Evolutionary conservation across 2,329 filamentous ascomycete genomes (phyloP), one percentile per base, ranked within the genome.

Genomic region (Pseudogymnoascus pannorum): DNA sequence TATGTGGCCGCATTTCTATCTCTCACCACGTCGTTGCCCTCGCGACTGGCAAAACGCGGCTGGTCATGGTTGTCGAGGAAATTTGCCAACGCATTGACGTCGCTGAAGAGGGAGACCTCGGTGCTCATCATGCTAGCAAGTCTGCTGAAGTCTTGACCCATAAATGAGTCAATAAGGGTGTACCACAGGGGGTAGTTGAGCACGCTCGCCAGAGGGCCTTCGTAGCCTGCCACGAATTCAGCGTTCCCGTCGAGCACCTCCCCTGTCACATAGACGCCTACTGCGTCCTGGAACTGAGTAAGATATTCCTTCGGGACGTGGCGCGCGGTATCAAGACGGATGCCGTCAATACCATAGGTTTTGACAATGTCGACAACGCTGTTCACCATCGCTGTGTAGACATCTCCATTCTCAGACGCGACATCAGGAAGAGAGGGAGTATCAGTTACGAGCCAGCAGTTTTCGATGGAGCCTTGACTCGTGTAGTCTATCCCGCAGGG

Each of bases 211-310:
- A 54, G 9, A 7, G 48, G 69, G 60, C 74, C 72, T 36, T 81
- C 76, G 67, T 84, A 86, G 11, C 76, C 77, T 12, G 75, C 81
- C 26, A 24, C 75, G 75, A 75, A 85, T 76, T 71, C 64, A 0
- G 79, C 75, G 64, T 80, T 73, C 29, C 81, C 82, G 36, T 82
- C 74, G 42, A 78, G 79, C 2, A 87, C 83, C 67, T 87, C 85
- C 4, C 85, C 84, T n/a, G 86, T 75, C 3, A 77, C 76, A 70
- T 83, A 87, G 2, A 86, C 80, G 3, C 81, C 83, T 0, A 82
- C 75, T 0, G 80, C 78, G 2, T 73, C 64, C 18, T 78, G 74
- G 65, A 86, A 87, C 0, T 66, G 71, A 0, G 80, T 72, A 76
- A 83, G 85, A 71, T 85, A 87, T 16, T 75, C 75, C 63, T 72